A percentile compares a stretch with the other conserved stretches of the same genome.
Evolutionary conservation across 2,329 filamentous ascomycete species (phyloP).

Genomic region (Fusarium humuli): DNA sequence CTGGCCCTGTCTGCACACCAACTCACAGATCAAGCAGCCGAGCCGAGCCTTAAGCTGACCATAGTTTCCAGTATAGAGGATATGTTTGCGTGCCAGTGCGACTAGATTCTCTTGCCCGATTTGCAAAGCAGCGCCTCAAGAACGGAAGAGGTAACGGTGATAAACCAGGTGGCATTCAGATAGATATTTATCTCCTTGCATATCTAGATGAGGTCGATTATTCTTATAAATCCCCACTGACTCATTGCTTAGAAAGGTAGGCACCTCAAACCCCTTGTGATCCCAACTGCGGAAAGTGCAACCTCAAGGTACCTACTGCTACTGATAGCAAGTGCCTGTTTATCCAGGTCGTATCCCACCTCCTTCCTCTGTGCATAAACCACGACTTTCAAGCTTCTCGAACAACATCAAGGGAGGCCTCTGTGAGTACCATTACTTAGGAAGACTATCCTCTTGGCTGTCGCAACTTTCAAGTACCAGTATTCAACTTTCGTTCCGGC

Average conservation of each 20-base stretch:
- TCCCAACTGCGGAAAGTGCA: constrained; percentile 4
- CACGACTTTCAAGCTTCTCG: neutral
- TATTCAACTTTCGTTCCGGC: neutral
- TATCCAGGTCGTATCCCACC: neutral
- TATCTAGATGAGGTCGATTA: neutral
- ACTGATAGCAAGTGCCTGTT: neutral
- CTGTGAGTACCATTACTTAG: neutral
- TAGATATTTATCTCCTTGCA: constrained; percentile 1
- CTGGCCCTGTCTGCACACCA: neutral
- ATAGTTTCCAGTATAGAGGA: neutral
- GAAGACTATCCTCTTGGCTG: neutral
- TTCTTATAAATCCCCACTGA: neutral
- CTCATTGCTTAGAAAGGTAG: neutral
- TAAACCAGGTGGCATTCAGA: neutral
- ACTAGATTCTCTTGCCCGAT: neutral
- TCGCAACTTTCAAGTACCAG: neutral
- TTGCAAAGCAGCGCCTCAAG: neutral
- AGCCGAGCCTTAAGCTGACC: neutral
- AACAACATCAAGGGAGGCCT: constrained; percentile 12
- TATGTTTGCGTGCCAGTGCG: neutral
- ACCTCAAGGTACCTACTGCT: neutral
- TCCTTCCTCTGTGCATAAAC: neutral
- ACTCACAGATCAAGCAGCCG: neutral
- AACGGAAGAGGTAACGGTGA: neutral
- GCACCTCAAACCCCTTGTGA: neutral